phyloP scores from a whole-genome alignment of 176 grass and related monocot species.

The Rhynchospora pubera region DNA sequence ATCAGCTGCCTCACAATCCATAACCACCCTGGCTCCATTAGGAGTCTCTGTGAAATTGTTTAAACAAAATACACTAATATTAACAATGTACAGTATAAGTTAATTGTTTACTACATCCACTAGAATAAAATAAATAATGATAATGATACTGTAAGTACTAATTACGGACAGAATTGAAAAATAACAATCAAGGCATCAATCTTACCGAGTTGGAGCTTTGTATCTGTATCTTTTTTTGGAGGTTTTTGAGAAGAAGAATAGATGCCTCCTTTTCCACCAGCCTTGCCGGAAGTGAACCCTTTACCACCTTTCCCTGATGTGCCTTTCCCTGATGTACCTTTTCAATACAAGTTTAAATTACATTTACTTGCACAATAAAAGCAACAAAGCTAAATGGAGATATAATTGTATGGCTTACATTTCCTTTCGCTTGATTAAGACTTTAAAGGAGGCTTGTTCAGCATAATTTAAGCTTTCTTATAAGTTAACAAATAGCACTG shows the following conservation, averaged over 20 bases:
- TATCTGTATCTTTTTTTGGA: conserved; percentile 48
- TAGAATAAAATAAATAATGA: not conserved
- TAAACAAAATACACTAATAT: not conserved
- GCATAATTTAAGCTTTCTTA: not conserved
- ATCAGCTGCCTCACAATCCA: conserved; percentile 86
- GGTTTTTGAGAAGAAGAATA: conserved; percentile 45
- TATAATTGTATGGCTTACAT: not conserved
- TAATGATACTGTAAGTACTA: not conserved
- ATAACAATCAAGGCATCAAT: conserved; percentile 22
- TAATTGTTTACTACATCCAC: not conserved
- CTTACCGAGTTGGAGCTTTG: conserved; percentile 81
- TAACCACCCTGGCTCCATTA: conserved; percentile 48
- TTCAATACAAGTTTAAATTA: conserved; percentile 3
- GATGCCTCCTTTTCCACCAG: conserved; percentile 27
- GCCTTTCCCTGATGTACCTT: conserved; percentile 34
- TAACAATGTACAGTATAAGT: not conserved
- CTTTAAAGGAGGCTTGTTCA: not conserved
- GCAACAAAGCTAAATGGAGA: not conserved
- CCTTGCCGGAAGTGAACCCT: conserved; percentile 30
- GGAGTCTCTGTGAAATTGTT: conserved; percentile 58
- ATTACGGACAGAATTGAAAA: conserved; percentile 15
- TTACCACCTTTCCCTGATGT: conserved; percentile 60
- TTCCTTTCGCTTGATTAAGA: not conserved
- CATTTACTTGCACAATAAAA: conserved; percentile 19
- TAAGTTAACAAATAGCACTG: conserved; percentile 33